A percentile compares a stretch with the other conserved stretches of the same genome.
phyloP scores from a whole-genome alignment of 495 filamentous ascomycete species.

The Neurospora terricola region DNA sequence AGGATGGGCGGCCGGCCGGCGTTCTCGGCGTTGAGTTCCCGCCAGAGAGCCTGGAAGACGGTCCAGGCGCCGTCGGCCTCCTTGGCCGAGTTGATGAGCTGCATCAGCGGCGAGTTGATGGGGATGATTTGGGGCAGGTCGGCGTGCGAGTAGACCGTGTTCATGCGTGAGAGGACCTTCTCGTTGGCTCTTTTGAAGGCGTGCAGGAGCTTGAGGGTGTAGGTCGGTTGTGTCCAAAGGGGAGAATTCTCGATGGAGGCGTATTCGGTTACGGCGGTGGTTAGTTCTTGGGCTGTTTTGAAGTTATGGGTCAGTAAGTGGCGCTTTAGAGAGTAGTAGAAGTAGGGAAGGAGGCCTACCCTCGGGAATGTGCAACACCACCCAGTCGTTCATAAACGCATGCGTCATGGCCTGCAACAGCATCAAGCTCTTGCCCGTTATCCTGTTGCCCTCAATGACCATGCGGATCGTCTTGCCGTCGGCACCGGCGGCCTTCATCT shows the following conservation, averaged over 20 bases:
- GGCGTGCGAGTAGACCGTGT: conserved; percentile 48
- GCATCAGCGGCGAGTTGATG: conserved; percentile 52
- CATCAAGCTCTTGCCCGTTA: conserved; percentile 76
- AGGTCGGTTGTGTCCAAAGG: conserved; percentile 66
- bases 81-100: conserved; percentile 58
- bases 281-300: conserved; percentile 77
- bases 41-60: conserved; percentile 72
- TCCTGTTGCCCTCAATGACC: conserved; percentile 63
- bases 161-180: conserved; percentile 47
- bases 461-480: conserved; percentile 50
- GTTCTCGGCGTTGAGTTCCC: conserved; percentile 52
- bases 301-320: no score
- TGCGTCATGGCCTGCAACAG: conserved; percentile 77
- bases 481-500: conserved; percentile 43
- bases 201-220: conserved; percentile 59
- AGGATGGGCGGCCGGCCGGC: conserved; percentile 69
- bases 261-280: conserved; percentile 70
- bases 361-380: conserved; percentile 87
- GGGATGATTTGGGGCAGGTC: conserved; percentile 47
- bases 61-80: conserved; percentile 71
- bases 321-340: no score
- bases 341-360: no score
- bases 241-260: conserved; percentile 48
- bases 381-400: conserved; percentile 74
- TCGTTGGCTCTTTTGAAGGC: conserved; percentile 65